These are phyloP conservation scores for Juglanconis juglandina DNA, from an alignment of 2,329 filamentous ascomycete species.

Conservation along the genomic window DNA sequence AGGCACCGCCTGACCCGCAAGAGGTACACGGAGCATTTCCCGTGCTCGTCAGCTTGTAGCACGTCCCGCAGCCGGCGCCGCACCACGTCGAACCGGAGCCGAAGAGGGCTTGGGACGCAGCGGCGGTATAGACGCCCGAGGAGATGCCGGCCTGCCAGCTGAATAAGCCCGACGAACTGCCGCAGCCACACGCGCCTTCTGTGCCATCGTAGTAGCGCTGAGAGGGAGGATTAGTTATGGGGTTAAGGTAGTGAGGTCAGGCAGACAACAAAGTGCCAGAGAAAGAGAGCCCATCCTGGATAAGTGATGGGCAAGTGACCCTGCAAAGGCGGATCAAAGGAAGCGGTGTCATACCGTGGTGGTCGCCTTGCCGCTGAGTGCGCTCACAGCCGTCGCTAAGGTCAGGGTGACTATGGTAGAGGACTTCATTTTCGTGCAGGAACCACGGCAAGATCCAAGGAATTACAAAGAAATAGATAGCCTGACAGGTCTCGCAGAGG, in stretches of 20 bases:
- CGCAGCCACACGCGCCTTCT: conserved; percentile 16
- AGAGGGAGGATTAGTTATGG: neutral
- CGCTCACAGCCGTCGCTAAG: neutral
- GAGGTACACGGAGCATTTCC: conserved; percentile 18
- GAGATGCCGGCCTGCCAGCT: conserved; percentile 11
- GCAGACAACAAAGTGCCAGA: too few relatives aligned
- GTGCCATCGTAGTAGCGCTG: conserved; percentile 18
- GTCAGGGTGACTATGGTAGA: neutral
- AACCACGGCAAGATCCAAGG: neutral
- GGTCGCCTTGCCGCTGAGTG: conserved; percentile 16
- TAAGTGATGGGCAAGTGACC: too few relatives aligned
- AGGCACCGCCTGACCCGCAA: conserved; percentile 23
- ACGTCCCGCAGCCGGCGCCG: conserved; percentile 27
- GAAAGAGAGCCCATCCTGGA: too few relatives aligned
- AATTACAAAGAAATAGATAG: neutral
- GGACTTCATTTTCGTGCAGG: neutral
- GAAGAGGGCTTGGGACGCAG: conserved; percentile 26
- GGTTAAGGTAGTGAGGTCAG: neutral
- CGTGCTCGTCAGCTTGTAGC: conserved; percentile 28
- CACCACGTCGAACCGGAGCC: conserved; percentile 23
- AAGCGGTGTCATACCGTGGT: conserved; percentile 8
- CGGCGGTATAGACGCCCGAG: conserved; percentile 1
- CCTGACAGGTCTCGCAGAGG: too few relatives aligned
- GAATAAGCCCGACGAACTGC: neutral
- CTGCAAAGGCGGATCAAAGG: neutral